Conservation (phyloP, 2,329 filamentous ascomycete genomes). For the Pyrenophora tritici-repentis region DNA sequence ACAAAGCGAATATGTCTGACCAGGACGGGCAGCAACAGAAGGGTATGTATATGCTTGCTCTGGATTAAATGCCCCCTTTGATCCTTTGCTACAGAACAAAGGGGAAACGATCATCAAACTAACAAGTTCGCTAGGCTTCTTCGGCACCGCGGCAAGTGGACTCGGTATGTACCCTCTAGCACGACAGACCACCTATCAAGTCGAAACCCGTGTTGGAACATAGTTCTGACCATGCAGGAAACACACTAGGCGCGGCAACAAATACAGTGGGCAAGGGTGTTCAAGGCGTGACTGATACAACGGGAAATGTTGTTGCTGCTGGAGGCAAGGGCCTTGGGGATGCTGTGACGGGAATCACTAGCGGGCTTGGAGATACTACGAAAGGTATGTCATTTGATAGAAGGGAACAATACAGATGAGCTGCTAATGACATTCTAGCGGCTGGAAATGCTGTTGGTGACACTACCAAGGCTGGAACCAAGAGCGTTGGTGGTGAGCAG, state of each 20-base stretch:
- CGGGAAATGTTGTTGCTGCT: slow-evolving; percentile 39
- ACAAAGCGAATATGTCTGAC: slow-evolving; percentile 24
- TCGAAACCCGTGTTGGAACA: not conserved
- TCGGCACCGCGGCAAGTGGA: slow-evolving; percentile 40
- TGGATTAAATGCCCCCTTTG: too few species aligned
- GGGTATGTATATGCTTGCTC: slow-evolving; percentile 18
- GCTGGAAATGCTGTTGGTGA: slow-evolving; percentile 37
- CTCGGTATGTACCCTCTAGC: slow-evolving; percentile 26
- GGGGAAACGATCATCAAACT: not conserved
- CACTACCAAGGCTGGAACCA: slow-evolving; percentile 34
- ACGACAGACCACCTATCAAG: not conserved
- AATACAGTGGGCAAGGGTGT: slow-evolving; percentile 45
- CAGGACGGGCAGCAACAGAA: slow-evolving; percentile 33
- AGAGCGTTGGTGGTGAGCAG: slow-evolving; percentile 23
- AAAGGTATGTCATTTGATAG: slow-evolving; percentile 28
- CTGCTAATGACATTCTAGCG: slow-evolving; percentile 23
- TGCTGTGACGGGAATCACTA: slow-evolving; percentile 41
- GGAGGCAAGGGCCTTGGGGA: slow-evolving; percentile 45
- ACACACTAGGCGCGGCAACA: slow-evolving; percentile 41
- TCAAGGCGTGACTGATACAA: slow-evolving; percentile 33
- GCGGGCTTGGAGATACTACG: slow-evolving; percentile 43
- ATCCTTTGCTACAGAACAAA: too few species aligned
- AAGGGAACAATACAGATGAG: not conserved
- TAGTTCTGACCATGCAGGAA: slow-evolving; percentile 25
- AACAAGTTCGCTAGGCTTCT: slow-evolving; percentile 30